Evolutionary conservation across 164 flowering plant species (phyloP).

Genomic region (Echeveria elegans): DNA sequence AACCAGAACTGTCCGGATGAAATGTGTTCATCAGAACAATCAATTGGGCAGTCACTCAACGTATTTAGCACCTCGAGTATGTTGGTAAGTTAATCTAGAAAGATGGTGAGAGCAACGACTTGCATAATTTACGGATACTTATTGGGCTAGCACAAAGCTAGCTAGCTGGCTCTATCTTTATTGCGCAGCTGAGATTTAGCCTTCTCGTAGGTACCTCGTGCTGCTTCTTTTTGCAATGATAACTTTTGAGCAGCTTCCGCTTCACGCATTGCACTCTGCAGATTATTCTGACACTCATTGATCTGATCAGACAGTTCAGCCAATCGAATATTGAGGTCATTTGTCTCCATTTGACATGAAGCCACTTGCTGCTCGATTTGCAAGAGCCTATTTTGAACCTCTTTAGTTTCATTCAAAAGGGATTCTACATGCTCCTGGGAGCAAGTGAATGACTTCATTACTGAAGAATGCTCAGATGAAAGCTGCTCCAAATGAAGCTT

Average conservation of each 20-base stretch:
- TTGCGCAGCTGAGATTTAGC: not conserved
- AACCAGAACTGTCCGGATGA: not conserved
- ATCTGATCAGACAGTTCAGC: not conserved
- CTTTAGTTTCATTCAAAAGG: not conserved
- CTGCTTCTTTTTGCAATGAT: not conserved
- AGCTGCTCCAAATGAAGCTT: conserved; percentile 6
- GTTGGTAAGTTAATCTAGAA: not conserved
- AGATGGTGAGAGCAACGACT: not conserved
- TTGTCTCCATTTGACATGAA: not conserved
- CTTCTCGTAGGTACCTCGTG: not conserved
- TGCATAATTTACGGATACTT: not conserved
- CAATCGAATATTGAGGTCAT: not conserved
- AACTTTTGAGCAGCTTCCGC: conserved; percentile 3
- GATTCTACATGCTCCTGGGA: not conserved
- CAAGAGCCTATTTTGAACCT: not conserved
- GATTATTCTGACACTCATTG: not conserved
- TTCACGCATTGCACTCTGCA: not conserved
- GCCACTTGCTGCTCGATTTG: conserved; percentile 1
- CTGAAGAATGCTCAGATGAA: conserved; percentile 2
- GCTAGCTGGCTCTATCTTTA: not conserved
- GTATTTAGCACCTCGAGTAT: not conserved
- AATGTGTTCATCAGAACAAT: not conserved
- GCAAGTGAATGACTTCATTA: not conserved
- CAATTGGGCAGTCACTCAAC: not conserved
- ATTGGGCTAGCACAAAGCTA: not conserved